Base-by-base conservation (phyloP, 805 yeast species). In the Myxozyma nipponensis region DNA sequence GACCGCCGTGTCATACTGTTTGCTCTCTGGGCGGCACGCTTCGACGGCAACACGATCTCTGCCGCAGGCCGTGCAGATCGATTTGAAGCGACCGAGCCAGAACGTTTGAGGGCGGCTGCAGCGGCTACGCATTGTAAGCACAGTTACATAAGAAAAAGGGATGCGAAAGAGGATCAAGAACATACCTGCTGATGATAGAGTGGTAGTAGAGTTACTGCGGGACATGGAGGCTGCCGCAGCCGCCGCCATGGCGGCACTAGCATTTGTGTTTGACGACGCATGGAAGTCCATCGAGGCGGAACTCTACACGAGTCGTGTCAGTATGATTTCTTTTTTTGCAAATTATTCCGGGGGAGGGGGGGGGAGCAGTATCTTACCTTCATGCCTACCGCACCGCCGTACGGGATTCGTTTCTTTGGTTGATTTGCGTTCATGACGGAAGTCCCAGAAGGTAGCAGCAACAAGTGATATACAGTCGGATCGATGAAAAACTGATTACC, bases 141-240 rank as follows among this genome's bases (percentile, higher is more conserved):
- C 5, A 22, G 15, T 7, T 34, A 6, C n/a, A 5, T 13, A 34
- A 34, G 40, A 6, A 30, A 38, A 9, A 7, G 6, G 17, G 10
- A 23, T 21, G 7, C 23, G 18, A 42, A 25, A 22, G n/a, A 36
- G 25, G 19, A 15, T 28, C 6, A 1, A 9, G 23, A 25, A 42
- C 54, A 15, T 36, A 53, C 57, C 57, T 21, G 57, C 57, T 15
- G 57, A 47, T 24, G 58, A 54, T 13, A 54, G 47, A 10, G 43
- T 37, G 42, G 39, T 44, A 5, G 48, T 30, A n/a, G 58, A 52
- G 23, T 37, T 28, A 17, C 49, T 46, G 22, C 58, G 46, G 22
- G 48, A 42, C 32, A 53, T 43, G 15, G 42, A 15, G 4, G 47
- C 47, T 9, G 39, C 37, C 18, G 53, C 39, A 5, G 50, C 53